Conservation (phyloP, 805 yeast species). For the Vanderwaltozyma yarrowii region DNA sequence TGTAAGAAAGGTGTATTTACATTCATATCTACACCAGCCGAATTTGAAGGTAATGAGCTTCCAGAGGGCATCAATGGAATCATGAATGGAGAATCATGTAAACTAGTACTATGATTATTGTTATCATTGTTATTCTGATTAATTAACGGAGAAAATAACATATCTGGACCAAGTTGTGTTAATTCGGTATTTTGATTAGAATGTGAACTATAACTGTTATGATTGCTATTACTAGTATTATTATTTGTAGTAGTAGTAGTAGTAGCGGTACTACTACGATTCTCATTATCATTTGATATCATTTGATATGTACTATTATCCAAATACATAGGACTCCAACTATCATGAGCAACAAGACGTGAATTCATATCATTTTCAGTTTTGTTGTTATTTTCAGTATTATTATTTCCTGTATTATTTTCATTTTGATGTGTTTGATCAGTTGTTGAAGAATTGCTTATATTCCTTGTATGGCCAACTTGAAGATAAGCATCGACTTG, state of each 20-base stretch:
- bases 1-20: slow-evolving; percentile 2
- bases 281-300: too few species aligned
- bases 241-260: too few species aligned
- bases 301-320: background rate
- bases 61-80: background rate
- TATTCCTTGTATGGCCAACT: background rate
- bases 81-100: slow-evolving; percentile 1
- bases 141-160: background rate
- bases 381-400: background rate
- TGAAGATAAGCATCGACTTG: slow-evolving; percentile 20
- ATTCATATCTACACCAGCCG: background rate
- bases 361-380: background rate
- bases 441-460: background rate
- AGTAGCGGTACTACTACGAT: too few species aligned
- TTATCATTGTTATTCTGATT: background rate
- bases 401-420: background rate
- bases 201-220: too few species aligned
- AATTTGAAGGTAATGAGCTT: background rate
- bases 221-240: too few species aligned
- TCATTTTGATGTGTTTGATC: background rate
- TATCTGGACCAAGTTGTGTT: background rate
- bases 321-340: slow-evolving; percentile 2
- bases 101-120: background rate
- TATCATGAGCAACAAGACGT: background rate
- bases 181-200: too few species aligned